A percentile compares a stretch with the other conserved stretches of the same genome.
These are phyloP conservation scores for Castanea crenata DNA, from an alignment of 306 rosid genomes.

Conservation along the genomic window DNA sequence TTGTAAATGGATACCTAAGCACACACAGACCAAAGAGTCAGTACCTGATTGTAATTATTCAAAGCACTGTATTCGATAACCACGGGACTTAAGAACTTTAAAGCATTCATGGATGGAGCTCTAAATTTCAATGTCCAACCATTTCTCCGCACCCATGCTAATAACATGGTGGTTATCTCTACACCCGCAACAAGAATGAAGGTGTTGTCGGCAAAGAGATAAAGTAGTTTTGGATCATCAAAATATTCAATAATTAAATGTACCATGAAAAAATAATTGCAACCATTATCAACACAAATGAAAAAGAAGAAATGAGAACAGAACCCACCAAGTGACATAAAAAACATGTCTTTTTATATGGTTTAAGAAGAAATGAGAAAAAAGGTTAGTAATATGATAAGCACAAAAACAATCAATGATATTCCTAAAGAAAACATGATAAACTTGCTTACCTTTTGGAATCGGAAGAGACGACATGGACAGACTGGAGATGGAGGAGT, in stretches of 20 bases:
- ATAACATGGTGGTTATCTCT: slow-evolving; percentile 93
- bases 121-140: slow-evolving; percentile 98
- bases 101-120: slow-evolving; percentile 71
- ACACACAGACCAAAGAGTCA: slow-evolving; percentile 16
- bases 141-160: slow-evolving; percentile 98
- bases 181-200: slow-evolving; percentile 50
- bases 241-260: background rate
- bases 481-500: slow-evolving; percentile 45
- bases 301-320: background rate
- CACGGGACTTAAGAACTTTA: slow-evolving; percentile 61
- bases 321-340: background rate
- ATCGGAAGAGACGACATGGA: slow-evolving; percentile 78
- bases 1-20: slow-evolving; percentile 71
- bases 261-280: background rate
- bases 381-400: background rate
- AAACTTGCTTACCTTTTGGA: slow-evolving; percentile 65
- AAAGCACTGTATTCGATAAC: slow-evolving; percentile 54
- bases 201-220: background rate
- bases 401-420: background rate
- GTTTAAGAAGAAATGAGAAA: background rate
- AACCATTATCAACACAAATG: background rate
- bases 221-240: background rate
- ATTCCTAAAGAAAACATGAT: background rate
- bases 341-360: too few species aligned
- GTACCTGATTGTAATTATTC: background rate